A percentile compares a stretch with the other conserved stretches of the same genome.
Evolutionary conservation across 345 rosid genomes (phyloP).

Genomic region (Mercurialis annua): DNA sequence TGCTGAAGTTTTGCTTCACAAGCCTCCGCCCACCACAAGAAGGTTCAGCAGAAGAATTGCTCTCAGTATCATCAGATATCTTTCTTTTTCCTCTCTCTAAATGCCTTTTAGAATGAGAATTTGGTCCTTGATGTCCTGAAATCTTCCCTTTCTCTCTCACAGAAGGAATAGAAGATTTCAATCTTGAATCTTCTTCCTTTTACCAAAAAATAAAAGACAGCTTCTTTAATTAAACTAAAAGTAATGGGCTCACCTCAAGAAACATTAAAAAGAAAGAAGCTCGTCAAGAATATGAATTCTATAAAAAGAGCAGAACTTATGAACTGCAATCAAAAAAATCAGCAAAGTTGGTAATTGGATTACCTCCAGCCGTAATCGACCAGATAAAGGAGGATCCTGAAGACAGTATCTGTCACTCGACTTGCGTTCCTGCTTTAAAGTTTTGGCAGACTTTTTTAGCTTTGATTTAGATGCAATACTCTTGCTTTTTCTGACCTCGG

Average conservation of each 20-base stretch:
- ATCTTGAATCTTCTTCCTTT: conserved; percentile 28
- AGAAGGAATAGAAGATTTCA: conserved; percentile 29
- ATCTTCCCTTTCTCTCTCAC: conserved; percentile 30
- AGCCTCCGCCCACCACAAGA: conserved; percentile 43
- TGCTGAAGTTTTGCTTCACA: conserved; percentile 37
- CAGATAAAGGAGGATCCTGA: conserved; percentile 30
- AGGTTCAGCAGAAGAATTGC: conserved; percentile 36
- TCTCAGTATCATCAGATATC: conserved; percentile 20
- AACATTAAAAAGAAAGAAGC: not conserved
- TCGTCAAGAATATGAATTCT: no score
- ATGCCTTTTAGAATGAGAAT: conserved; percentile 10
- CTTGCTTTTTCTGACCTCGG: conserved; percentile 13
- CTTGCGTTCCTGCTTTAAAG: conserved; percentile 19
- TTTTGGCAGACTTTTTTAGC: conserved; percentile 19
- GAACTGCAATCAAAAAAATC: not conserved
- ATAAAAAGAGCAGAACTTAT: not conserved
- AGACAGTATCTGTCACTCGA: conserved; percentile 21
- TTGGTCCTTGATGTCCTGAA: conserved; percentile 25
- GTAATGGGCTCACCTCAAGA: not conserved
- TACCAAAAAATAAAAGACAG: not conserved
- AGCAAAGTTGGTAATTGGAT: not conserved
- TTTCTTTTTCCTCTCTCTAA: conserved; percentile 29
- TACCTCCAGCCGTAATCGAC: conserved; percentile 29
- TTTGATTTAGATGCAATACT: conserved; percentile 21
- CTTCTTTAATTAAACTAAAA: not conserved